phyloP scores from a whole-genome alignment of 2,329 filamentous ascomycete genomes.

The Sphaerulina vaccinii region DNA sequence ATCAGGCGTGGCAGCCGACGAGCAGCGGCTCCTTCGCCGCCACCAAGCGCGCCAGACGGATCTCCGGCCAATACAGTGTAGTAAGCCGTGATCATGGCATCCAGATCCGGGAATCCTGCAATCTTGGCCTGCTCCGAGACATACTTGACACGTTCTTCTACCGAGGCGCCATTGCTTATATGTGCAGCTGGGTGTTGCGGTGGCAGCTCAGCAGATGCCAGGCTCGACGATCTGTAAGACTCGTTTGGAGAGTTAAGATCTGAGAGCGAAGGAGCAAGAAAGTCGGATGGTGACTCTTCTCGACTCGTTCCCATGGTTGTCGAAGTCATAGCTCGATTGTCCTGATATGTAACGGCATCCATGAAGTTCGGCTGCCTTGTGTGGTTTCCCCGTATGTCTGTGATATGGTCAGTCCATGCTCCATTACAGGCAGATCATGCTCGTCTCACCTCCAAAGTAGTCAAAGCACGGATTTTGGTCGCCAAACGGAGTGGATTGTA shows the following conservation, averaged over 20 bases:
- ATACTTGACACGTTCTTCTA: conserved; percentile 1
- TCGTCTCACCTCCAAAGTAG: conserved; percentile 1
- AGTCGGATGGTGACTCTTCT: not conserved
- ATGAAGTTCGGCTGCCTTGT: not conserved
- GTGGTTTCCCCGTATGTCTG: not conserved
- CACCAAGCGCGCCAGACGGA: not conserved
- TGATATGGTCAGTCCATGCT: not conserved
- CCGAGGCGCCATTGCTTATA: not conserved
- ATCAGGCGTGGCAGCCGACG: conserved; percentile 5
- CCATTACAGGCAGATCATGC: not conserved
- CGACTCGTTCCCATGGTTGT: conserved; percentile 1
- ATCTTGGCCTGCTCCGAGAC: conserved; percentile 4
- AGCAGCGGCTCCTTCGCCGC: not conserved
- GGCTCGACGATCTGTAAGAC: conserved; percentile 2
- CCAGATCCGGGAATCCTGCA: conserved; percentile 3
- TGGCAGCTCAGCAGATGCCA: not conserved
- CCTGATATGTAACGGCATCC: not conserved
- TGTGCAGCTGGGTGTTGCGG: not conserved
- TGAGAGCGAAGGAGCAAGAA: not conserved
- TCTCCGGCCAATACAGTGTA: conserved; percentile 3
- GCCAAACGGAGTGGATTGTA: not conserved
- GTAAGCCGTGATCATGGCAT: conserved; percentile 8
- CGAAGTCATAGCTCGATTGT: conserved; percentile 2
- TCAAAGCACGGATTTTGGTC: conserved; percentile 3
- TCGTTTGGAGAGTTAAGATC: conserved; percentile 1